Conservation (phyloP, 805 yeast species). For the Hanseniaspora valbyensis region DNA sequence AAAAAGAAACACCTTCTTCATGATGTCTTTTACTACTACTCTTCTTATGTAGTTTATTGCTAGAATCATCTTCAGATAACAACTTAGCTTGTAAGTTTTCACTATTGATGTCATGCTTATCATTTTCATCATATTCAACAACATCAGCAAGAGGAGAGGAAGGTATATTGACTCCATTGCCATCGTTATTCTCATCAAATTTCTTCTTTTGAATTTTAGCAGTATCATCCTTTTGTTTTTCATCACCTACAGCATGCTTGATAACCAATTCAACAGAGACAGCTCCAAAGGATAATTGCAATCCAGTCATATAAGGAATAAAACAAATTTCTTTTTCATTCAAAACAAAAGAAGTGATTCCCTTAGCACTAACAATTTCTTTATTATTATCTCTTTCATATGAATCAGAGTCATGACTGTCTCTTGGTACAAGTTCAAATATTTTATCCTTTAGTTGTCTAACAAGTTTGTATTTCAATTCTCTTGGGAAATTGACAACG, state of each 20-base stretch:
- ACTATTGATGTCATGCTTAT: background rate
- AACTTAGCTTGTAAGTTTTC: constrained; percentile 2
- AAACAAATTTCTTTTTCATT: constrained; percentile 51
- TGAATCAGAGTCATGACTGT: constrained; percentile 8
- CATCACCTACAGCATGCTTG: constrained; percentile 47
- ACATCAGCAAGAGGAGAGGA: constrained; percentile 10
- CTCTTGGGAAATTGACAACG: constrained; percentile 49
- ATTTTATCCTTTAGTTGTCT: constrained; percentile 19
- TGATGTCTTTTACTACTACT: constrained; percentile 19
- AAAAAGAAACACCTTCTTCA: constrained; percentile 17
- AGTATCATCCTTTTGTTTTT: constrained; percentile 38
- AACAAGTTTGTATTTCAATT: constrained; percentile 29
- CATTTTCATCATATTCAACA: constrained; percentile 11
- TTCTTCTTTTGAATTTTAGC: constrained; percentile 35
- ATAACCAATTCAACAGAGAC: constrained; percentile 25
- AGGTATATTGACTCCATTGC: background rate
- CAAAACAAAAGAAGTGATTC: constrained; percentile 31
- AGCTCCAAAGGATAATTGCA: constrained; percentile 49
- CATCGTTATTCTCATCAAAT: constrained; percentile 21
- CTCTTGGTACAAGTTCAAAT: constrained; percentile 22
- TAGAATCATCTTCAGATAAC: background rate
- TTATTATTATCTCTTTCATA: constrained; percentile 14
- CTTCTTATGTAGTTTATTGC: background rate
- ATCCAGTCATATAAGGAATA: constrained; percentile 52
- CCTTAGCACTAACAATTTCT: constrained; percentile 19